Conservation (phyloP, 305 asterid species). For the Solanum chacoense region DNA sequence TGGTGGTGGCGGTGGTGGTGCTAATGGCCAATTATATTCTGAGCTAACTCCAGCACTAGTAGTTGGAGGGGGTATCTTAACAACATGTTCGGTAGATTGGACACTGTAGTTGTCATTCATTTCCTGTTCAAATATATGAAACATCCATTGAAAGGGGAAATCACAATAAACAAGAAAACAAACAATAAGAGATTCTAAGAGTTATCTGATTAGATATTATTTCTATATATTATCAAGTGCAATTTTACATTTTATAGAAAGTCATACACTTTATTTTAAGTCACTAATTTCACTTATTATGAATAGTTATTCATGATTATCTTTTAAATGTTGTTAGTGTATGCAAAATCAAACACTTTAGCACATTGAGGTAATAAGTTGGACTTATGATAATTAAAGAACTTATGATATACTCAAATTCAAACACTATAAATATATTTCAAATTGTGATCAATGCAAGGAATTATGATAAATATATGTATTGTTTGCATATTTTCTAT, state of each 20-base stretch:
- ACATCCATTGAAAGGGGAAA: background rate
- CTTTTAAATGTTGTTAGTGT: background rate
- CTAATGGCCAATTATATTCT: constrained; percentile 49
- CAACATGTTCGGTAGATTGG: constrained; percentile 24
- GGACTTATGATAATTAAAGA: background rate
- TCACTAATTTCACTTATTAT: background rate
- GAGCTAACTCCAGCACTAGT: constrained; percentile 45
- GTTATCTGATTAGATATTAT: no score
- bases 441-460: background rate
- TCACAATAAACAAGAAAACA: background rate
- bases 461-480: background rate
- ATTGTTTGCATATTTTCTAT: background rate
- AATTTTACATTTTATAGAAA: background rate
- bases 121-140: constrained; percentile 15
- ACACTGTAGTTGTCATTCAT: constrained; percentile 7
- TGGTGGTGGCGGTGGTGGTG: constrained; percentile 65
- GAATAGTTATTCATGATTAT: background rate
- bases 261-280: background rate
- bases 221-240: background rate
- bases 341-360: background rate
- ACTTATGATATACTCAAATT: background rate
- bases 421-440: background rate
- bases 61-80: constrained; percentile 33
- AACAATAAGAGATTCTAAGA: background rate
- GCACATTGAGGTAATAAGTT: background rate